Evolutionary conservation across 805 yeast species (phyloP), one percentile per base, ranked within the genome.

Genomic region (Kodamaea laetipori): DNA sequence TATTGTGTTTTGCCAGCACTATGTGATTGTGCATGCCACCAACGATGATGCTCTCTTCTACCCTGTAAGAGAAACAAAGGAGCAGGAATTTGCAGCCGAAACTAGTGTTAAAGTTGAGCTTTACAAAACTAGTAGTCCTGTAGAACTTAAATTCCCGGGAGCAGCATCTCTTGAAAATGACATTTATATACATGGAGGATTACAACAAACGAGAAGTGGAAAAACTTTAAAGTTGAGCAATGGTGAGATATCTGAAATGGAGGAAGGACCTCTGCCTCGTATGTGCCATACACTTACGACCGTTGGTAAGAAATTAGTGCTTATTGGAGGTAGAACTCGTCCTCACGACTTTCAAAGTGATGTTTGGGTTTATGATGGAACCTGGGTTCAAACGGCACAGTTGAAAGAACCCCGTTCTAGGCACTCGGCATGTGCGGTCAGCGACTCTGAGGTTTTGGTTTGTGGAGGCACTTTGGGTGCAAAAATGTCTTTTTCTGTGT

Each of bases 1-100:
- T 49, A 73, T 81, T 21, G 56, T 84, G 10, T 86, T 84, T 55
- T 78, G 87, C 45, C 92, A 85, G 53, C 94, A 86, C 58, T 87
- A 86, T 55, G 67, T 81, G 27, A 69, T 84, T 30, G 67, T 82
- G 2, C 90, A 84, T 60, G 88, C 88, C 9, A 72, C 82, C 0
- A 79, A 76, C 51, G 51, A 53, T 11, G 39, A 36, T 6, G 34
- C 38, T 6, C 26, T 11, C 18, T 11, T 33, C 16, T 32, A 32
- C 26, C 34, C 35, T 8, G 9, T 21, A 23, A 32, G 27, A 5
- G n/a, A 10, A 21, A 2, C 26, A 10, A 16, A 21, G 4, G 12
- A 12, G 37, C 24, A 13, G 19, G 33, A 33, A 3, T 32, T 40
- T 10, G 27, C 19, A 18, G 26, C 33, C 18, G 43, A 10, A 16